Base-by-base conservation (phyloP, 306 rosid species). In the Echinosophora koreensis region DNA sequence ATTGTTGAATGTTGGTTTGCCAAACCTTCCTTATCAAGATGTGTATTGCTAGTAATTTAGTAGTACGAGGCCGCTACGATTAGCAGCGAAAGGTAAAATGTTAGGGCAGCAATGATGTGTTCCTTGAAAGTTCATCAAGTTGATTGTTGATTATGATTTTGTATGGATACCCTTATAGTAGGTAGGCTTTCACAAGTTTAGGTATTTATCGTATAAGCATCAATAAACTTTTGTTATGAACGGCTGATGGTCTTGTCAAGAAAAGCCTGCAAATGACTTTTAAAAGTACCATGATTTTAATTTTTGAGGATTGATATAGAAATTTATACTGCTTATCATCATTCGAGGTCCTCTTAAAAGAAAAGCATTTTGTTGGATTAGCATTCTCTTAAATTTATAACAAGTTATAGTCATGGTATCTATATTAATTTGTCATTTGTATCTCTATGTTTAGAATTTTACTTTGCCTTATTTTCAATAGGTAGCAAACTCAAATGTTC, bases 401-500 rank as follows among this genome's bases (percentile, higher is more conserved):
- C 41, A 34, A 56, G 42, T 51, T 28, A 18, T 27, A 28, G 58
- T 50, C n/a, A 39, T 18, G 38, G 16, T 27, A 6, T 65, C 5
- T 65, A 58, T 37, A 71, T 60, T 28, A 27, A 51, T 15, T 22
- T 18, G n/a, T 38, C 66, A 59, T 72, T 68, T 65, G 81, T 37
- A n/a, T 78, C 66, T 44, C 59, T 39, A 50, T 37, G 15, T 73
- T 82, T 66, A 18, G 62, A 78, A 73, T 34, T 60, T 64, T 63
- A 30, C 49, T 8, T 54, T 70, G 52, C 51, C 56, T 68, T 74
- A 30, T 81, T 71, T 50, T 76, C 76, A 50, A 65, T 80, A 95
- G 97, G 97, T 86, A 87, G 95, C 98, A 10, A 95, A 89, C 84
- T 87, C 97, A 73, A 92, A 92, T 83, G 98, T 92, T 72, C 91